phyloP scores from a whole-genome alignment of 176 grass and related monocot genomes.

The Ananas comosus region DNA sequence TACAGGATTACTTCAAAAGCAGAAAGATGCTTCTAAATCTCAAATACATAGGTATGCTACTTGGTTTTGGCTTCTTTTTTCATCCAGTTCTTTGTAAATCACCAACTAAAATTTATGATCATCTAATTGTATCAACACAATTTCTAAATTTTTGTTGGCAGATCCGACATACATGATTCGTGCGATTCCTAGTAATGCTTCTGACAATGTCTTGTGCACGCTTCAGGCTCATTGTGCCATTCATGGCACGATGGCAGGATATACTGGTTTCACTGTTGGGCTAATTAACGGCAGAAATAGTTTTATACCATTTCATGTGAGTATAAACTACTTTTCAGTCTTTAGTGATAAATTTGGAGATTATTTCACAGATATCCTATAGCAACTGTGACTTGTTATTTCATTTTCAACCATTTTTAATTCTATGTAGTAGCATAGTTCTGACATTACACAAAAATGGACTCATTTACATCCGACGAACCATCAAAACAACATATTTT shows the following conservation, averaged over 20 bases:
- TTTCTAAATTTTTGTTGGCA: constrained; percentile 29
- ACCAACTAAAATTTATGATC: not conserved
- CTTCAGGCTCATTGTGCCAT: constrained; percentile 85
- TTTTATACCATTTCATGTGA: constrained; percentile 85
- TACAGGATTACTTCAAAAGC: constrained; percentile 32
- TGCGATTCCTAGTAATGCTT: constrained; percentile 93
- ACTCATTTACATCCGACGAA: too few species aligned
- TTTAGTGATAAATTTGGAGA: not conserved
- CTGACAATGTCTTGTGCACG: constrained; percentile 89
- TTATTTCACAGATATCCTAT: not conserved
- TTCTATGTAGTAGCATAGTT: too few species aligned
- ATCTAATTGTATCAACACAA: too few species aligned
- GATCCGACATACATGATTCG: constrained; percentile 99
- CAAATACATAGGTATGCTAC: constrained; percentile 68
- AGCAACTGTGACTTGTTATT: too few species aligned
- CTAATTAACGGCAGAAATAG: constrained; percentile 79
- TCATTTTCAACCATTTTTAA: too few species aligned
- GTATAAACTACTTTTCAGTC: constrained; percentile 21
- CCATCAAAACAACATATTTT: too few species aligned
- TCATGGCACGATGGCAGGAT: constrained; percentile 97
- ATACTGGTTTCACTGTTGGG: constrained; percentile 88
- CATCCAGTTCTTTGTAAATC: not conserved
- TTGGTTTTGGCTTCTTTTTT: not conserved
- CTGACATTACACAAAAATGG: too few species aligned
- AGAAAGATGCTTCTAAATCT: constrained; percentile 83